phyloP scores from a whole-genome alignment of 2,329 filamentous ascomycete genomes.

The Geosmithia putterillii region DNA sequence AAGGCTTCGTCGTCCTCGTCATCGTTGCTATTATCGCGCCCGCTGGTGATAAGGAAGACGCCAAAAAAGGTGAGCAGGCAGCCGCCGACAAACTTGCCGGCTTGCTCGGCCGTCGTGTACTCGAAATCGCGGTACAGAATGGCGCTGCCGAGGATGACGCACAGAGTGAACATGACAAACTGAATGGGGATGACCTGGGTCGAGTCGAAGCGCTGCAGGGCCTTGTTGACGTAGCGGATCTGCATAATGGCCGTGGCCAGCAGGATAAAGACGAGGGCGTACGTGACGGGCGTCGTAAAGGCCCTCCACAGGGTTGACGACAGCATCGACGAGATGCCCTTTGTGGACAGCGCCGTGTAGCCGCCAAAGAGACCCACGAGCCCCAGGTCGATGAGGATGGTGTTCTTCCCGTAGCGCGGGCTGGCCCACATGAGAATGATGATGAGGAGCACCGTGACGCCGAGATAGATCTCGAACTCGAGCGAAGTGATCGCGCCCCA shows the following conservation, averaged over 20 bases:
- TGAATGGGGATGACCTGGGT: slow-evolving; percentile 97
- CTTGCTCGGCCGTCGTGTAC: slow-evolving; percentile 59
- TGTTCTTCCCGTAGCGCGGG: slow-evolving; percentile 69
- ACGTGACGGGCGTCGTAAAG: slow-evolving; percentile 85
- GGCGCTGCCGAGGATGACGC: slow-evolving; percentile 87
- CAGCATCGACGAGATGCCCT: slow-evolving; percentile 89
- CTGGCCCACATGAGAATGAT: slow-evolving; percentile 69
- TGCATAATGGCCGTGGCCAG: slow-evolving; percentile 85
- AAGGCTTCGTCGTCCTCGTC: slow-evolving; percentile 37
- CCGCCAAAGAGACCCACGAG: slow-evolving; percentile 86
- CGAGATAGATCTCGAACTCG: slow-evolving; percentile 86
- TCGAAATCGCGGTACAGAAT: slow-evolving; percentile 93
- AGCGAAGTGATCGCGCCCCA: slow-evolving; percentile 78
- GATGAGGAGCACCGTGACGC: slow-evolving; percentile 63
- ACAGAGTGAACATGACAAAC: slow-evolving; percentile 92
- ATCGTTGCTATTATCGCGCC: slow-evolving; percentile 47
- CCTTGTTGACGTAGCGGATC: slow-evolving; percentile 87
- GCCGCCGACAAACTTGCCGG: slow-evolving; percentile 76
- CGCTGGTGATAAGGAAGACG: slow-evolving; percentile 94
- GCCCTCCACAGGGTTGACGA: slow-evolving; percentile 83
- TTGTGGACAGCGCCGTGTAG: slow-evolving; percentile 95
- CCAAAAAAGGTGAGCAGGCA: slow-evolving; percentile 89
- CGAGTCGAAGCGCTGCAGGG: slow-evolving; percentile 84
- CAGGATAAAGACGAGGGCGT: slow-evolving; percentile 69
- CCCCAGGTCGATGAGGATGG: slow-evolving; percentile 83